Conservation (phyloP, 2,329 filamentous ascomycete genomes). For the Aspergillus floridensis region DNA sequence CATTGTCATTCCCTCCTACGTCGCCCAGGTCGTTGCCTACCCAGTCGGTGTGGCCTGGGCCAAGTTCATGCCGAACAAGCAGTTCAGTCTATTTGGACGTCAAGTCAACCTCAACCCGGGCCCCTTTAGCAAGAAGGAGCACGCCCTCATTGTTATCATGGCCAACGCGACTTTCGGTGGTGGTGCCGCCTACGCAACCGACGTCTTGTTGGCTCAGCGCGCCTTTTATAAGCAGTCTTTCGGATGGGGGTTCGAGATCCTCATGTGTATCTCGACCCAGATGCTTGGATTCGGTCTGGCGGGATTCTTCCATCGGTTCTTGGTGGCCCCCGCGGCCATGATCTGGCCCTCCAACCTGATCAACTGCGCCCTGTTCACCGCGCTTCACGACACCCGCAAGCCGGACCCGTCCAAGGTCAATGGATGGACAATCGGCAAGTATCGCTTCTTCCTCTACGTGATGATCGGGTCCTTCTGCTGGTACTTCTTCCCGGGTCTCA, state of each 20-base stretch:
- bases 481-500: slow-evolving; percentile 68
- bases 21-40: slow-evolving; percentile 62
- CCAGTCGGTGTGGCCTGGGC: slow-evolving; percentile 48
- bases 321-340: slow-evolving; percentile 61
- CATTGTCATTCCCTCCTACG: slow-evolving; percentile 60
- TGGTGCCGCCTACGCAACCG: slow-evolving; percentile 65
- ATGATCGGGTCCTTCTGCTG: slow-evolving; percentile 60
- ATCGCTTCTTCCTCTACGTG: slow-evolving; percentile 61
- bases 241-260: slow-evolving; percentile 63
- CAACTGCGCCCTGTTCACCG: slow-evolving; percentile 65
- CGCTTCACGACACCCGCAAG: slow-evolving; percentile 65
- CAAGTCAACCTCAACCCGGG: slow-evolving; percentile 44
- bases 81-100: slow-evolving; percentile 38
- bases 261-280: slow-evolving; percentile 67
- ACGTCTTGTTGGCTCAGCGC: slow-evolving; percentile 68
- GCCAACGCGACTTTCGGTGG: slow-evolving; percentile 66
- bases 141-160: slow-evolving; percentile 48
- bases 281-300: slow-evolving; percentile 68
- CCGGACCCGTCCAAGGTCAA: slow-evolving; percentile 56
- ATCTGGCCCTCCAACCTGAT: slow-evolving; percentile 71
- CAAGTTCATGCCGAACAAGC: slow-evolving; percentile 36
- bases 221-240: slow-evolving; percentile 71
- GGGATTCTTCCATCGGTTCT: slow-evolving; percentile 63
- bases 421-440: slow-evolving; percentile 66
- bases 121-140: slow-evolving; percentile 49